Percentiles rank a stretch among this genome's conserved stretches.
Evolutionary conservation across 306 rosid species (phyloP).

Genomic region (Corylus americana): DNA sequence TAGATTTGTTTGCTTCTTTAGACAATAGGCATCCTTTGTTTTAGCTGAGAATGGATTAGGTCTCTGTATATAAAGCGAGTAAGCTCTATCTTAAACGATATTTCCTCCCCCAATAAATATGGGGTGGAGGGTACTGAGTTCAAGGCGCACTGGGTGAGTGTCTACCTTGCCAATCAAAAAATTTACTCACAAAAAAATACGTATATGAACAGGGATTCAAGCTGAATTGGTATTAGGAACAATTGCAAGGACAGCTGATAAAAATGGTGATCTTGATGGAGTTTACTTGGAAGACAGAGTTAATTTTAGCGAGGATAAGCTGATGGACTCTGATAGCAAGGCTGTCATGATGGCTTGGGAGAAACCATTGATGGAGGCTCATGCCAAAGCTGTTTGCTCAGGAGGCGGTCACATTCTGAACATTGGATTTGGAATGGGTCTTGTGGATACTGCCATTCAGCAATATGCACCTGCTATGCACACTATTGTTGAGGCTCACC

Average conservation of each 20-base stretch:
- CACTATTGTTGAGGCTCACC: constrained; percentile 93
- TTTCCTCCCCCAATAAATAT: not conserved
- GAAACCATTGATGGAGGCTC: constrained; percentile 97
- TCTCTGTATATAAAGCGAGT: not conserved
- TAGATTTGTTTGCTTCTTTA: not conserved
- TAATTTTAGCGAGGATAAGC: constrained; percentile 77
- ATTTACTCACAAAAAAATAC: not conserved
- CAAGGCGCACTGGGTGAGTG: no score
- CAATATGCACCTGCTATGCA: constrained; percentile 65
- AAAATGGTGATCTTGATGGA: constrained; percentile 32
- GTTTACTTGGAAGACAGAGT: constrained; percentile 84
- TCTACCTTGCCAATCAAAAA: not conserved
- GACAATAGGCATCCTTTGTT: not conserved
- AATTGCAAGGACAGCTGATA: constrained; percentile 63
- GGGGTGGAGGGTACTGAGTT: not conserved
- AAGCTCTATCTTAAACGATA: not conserved
- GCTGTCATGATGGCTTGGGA: constrained; percentile 99
- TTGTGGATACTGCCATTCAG: constrained; percentile 87
- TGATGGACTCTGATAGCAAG: constrained; percentile 80
- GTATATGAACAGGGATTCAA: constrained; percentile 59
- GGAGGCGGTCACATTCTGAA: constrained; percentile 80
- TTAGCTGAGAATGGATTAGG: not conserved
- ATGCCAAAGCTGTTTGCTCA: constrained; percentile 89
- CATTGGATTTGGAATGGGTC: constrained; percentile 94
- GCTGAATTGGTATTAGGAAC: constrained; percentile 82